Evolutionary conservation across 495 filamentous ascomycete genomes (phyloP).

Genomic region (Daldinia loculata): DNA sequence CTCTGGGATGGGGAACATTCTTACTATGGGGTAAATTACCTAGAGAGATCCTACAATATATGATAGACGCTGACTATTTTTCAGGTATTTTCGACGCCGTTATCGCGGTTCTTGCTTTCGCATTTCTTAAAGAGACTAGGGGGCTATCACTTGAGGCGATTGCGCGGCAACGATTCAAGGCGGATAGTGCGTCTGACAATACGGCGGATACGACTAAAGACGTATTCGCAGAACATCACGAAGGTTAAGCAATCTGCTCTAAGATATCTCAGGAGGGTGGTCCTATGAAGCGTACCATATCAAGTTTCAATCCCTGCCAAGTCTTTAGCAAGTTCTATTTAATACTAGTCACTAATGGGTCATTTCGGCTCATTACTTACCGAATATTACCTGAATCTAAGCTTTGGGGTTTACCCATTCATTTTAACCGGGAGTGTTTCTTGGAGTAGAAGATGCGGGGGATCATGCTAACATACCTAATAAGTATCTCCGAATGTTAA

Average conservation of each 20-base stretch:
- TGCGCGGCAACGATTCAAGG: constrained; percentile 34
- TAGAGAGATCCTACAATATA: not conserved
- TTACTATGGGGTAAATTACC: constrained; percentile 50
- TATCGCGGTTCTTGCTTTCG: constrained; percentile 37
- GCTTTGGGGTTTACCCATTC: constrained; percentile 19
- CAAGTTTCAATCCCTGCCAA: not conserved
- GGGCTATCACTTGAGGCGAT: constrained; percentile 43
- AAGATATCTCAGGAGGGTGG: not conserved
- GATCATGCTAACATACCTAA: not conserved
- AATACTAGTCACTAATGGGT: not conserved
- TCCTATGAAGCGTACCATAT: not conserved
- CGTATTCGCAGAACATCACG: constrained; percentile 20
- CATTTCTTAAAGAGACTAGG: constrained; percentile 41
- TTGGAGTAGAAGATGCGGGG: constrained; percentile 27
- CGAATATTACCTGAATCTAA: constrained; percentile 9
- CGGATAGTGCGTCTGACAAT: not conserved
- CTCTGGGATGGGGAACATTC: constrained; percentile 61
- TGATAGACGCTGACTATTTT: not conserved
- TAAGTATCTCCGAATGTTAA: not conserved
- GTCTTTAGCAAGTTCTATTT: not conserved
- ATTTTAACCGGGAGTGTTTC: constrained; percentile 29
- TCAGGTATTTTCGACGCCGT: constrained; percentile 38
- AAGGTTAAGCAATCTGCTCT: not conserved
- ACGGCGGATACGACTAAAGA: not conserved
- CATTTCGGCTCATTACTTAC: constrained; percentile 9